A percentile compares a stretch with the other conserved stretches of the same genome.
phyloP scores from a whole-genome alignment of 2,329 filamentous ascomycete genomes.

The Alternaria gansuensis region DNA sequence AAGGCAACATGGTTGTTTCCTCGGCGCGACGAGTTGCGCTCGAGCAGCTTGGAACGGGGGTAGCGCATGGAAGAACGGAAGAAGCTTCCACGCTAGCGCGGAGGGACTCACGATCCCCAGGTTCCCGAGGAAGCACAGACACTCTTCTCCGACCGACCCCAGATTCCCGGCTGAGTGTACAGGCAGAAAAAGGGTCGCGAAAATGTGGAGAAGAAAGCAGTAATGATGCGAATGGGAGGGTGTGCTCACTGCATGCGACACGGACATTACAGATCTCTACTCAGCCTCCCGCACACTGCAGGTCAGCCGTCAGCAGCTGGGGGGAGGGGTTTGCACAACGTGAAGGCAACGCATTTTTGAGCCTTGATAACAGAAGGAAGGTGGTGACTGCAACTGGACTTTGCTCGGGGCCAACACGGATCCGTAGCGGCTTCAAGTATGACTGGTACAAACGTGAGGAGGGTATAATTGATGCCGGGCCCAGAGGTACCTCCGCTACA shows the following conservation, averaged over 20 bases:
- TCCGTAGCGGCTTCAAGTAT: slow-evolving; percentile 18
- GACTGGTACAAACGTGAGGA: slow-evolving; percentile 2
- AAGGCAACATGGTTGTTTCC: slow-evolving; percentile 11
- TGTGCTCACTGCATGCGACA: slow-evolving; percentile 45
- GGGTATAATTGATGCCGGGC: slow-evolving; percentile 8
- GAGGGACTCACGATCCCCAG: slow-evolving; percentile 10
- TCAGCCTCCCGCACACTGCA: slow-evolving; percentile 40
- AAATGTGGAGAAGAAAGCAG: slow-evolving; percentile 16
- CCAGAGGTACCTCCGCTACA: slow-evolving; percentile 14
- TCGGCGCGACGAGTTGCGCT: slow-evolving; percentile 12
- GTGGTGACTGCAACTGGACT: slow-evolving; percentile 14
- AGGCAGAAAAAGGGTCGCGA: slow-evolving; percentile 23
- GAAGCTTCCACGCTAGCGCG: slow-evolving; percentile 21
- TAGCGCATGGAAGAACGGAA: slow-evolving; percentile 25
- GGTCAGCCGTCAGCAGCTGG: slow-evolving; percentile 26
- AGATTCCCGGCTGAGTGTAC: slow-evolving; percentile 24
- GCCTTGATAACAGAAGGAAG: slow-evolving; percentile 11
- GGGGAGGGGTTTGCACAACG: slow-evolving; percentile 7
- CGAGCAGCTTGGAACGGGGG: slow-evolving; percentile 3
- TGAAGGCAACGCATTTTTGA: slow-evolving; percentile 9
- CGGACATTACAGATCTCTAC: slow-evolving; percentile 36
- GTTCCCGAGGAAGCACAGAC: slow-evolving; percentile 25
- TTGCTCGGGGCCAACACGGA: slow-evolving; percentile 9
- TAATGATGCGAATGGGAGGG: slow-evolving; percentile 27
- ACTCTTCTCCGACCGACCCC: slow-evolving; percentile 19